Conservation (phyloP, 1,284 basidiomycete genomes). For the Apiotrichum domesticum region DNA sequence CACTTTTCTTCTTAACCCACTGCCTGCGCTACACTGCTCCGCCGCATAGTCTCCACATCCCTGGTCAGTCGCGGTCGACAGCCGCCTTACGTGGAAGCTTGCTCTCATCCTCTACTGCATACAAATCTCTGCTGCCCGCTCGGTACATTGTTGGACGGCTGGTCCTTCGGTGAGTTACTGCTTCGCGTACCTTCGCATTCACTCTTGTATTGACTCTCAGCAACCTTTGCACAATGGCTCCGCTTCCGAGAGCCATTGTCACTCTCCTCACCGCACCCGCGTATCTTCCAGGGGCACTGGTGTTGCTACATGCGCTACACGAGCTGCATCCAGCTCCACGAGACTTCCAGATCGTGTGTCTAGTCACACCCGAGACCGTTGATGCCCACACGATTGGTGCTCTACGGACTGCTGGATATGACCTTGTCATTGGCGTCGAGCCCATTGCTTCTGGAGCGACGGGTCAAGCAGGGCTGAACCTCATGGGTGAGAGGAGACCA, state of each 20-base stretch:
- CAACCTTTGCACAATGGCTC: background rate
- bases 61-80: no score
- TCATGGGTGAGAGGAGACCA: constrained; percentile 65
- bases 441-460: constrained; percentile 58
- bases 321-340: constrained; percentile 64
- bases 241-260: constrained; percentile 59
- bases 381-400: constrained; percentile 77
- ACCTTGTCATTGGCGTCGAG: constrained; percentile 86
- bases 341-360: constrained; percentile 79
- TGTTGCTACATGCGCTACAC: constrained; percentile 72
- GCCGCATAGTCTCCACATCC: no score
- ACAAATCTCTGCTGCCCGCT: no score
- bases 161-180: no score
- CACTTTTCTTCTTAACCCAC: no score
- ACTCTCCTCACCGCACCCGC: constrained; percentile 83
- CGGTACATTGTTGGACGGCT: no score
- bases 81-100: no score
- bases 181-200: no score
- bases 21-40: no score
- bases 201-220: background rate
- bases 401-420: constrained; percentile 66
- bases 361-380: constrained; percentile 89
- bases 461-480: constrained; percentile 57
- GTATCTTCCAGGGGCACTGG: constrained; percentile 88
- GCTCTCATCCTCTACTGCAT: no score